A percentile compares a stretch with the other conserved stretches of the same genome.
Evolutionary conservation across 2,329 filamentous ascomycete species (phyloP).

Genomic region (Grosmannia clavigera): DNA sequence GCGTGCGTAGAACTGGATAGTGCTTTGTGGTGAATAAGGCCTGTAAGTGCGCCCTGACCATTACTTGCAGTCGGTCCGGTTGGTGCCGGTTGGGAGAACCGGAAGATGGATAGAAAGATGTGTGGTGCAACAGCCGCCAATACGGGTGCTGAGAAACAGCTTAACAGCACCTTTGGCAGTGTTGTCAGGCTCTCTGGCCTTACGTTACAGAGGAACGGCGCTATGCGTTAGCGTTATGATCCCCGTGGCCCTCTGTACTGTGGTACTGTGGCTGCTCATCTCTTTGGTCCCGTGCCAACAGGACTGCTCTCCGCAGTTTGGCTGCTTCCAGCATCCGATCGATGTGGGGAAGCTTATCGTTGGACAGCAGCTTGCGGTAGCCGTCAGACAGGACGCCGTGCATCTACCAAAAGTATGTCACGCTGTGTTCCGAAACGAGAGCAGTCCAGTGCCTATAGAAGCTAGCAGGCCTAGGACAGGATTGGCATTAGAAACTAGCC

Average conservation of each 20-base stretch:
- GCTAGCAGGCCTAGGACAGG: not conserved
- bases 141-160: slow-evolving; percentile 18
- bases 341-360: slow-evolving; percentile 16
- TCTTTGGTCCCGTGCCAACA: slow-evolving; percentile 17
- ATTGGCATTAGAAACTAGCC: not conserved
- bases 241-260: not conserved
- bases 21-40: slow-evolving; percentile 12
- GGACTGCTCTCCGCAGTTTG: slow-evolving; percentile 12
- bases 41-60: slow-evolving; percentile 13
- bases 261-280: slow-evolving; percentile 10
- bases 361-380: slow-evolving; percentile 15
- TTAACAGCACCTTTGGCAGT: slow-evolving; percentile 20
- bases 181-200: slow-evolving; percentile 15
- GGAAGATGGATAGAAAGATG: slow-evolving; percentile 25
- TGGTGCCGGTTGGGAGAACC: slow-evolving; percentile 25
- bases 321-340: slow-evolving; percentile 14
- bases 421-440: slow-evolving; percentile 10
- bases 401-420: slow-evolving; percentile 21
- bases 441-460: not conserved
- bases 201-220: not conserved
- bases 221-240: not conserved
- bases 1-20: slow-evolving; percentile 1
- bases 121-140: slow-evolving; percentile 21
- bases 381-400: slow-evolving; percentile 18
- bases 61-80: slow-evolving; percentile 13